A percentile compares a stretch with the other conserved stretches of the same genome.
These are phyloP conservation scores for Penicillium aurantiogriseum DNA, from an alignment of 2,329 filamentous ascomycete species.

Conservation along the genomic window DNA sequence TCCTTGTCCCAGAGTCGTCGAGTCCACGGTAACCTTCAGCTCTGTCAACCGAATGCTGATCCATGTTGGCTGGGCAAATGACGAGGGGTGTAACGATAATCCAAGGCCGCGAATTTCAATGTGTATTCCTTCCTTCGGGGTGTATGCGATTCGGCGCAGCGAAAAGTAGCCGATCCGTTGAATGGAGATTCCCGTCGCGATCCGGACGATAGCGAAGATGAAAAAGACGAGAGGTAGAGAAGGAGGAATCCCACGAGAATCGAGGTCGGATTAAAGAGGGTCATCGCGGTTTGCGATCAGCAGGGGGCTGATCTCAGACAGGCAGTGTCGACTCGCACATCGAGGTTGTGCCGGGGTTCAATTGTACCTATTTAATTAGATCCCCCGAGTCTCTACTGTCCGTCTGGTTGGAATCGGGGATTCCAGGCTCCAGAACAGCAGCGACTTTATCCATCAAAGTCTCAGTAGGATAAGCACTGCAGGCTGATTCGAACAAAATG, in stretches of 20 bases:
- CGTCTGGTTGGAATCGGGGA: slow-evolving; percentile 5
- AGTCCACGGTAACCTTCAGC: slow-evolving; percentile 77
- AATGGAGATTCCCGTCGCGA: slow-evolving; percentile 90
- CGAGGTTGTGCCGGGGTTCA: slow-evolving; percentile 9
- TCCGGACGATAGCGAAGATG: slow-evolving; percentile 86
- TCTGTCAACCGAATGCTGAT: slow-evolving; percentile 86
- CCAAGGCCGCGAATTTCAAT: slow-evolving; percentile 88
- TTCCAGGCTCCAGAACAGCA: slow-evolving; percentile 10
- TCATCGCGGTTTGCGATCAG: slow-evolving; percentile 44
- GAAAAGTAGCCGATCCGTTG: slow-evolving; percentile 93
- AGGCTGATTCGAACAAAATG: slow-evolving; percentile 9
- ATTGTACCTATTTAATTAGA: slow-evolving; percentile 7
- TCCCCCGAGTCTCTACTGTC: slow-evolving; percentile 11
- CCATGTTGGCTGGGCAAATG: slow-evolving; percentile 97
- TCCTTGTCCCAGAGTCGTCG: slow-evolving; percentile 56
- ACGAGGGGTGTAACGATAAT: slow-evolving; percentile 84
- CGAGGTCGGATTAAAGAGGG: slow-evolving; percentile 66
- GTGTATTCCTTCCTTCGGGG: slow-evolving; percentile 80
- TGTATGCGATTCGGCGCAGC: slow-evolving; percentile 84
- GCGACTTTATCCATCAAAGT: slow-evolving; percentile 11
- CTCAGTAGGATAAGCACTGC: slow-evolving; percentile 9
- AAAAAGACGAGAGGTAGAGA: slow-evolving; percentile 90
- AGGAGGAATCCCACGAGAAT: slow-evolving; percentile 81
- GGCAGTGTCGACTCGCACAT: slow-evolving; percentile 21
- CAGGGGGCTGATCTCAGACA: slow-evolving; percentile 29